Conservation (phyloP, 441 rosid species). For the Viola pubescens region DNA sequence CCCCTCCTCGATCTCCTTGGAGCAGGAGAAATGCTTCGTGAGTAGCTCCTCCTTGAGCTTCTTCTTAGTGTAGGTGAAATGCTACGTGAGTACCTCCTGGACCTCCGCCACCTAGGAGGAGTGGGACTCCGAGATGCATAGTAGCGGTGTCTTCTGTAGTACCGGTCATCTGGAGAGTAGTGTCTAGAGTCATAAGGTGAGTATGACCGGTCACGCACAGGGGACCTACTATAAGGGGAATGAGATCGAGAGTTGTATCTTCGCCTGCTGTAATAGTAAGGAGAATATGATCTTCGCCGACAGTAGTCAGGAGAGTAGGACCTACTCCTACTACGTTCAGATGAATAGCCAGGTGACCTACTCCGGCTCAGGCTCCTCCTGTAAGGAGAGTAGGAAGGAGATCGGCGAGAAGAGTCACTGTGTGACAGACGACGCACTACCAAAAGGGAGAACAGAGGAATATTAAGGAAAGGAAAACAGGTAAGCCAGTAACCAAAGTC, state of each 20-base stretch:
- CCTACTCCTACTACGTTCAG: conserved; percentile 30
- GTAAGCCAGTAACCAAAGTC: background rate
- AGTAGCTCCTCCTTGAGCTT: conserved; percentile 39
- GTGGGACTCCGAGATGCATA: conserved; percentile 21
- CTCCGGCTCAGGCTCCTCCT: conserved; percentile 31
- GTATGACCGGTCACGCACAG: conserved; percentile 39
- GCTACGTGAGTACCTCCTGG: conserved; percentile 11
- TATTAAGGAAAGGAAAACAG: background rate
- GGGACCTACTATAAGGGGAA: conserved; percentile 48
- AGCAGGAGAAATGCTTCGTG: conserved; percentile 25
- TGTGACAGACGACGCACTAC: conserved; percentile 38
- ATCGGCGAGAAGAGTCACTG: conserved; percentile 30
- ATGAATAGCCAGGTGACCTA: conserved; percentile 35
- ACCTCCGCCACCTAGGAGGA: conserved; percentile 20
- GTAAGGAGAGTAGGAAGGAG: conserved; percentile 43
- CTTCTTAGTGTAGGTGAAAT: conserved; percentile 16
- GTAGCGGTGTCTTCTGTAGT: conserved; percentile 16
- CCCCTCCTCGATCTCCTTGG: conserved; percentile 20
- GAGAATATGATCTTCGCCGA: conserved; percentile 33
- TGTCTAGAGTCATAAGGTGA: conserved; percentile 38
- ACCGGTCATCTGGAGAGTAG: conserved; percentile 28
- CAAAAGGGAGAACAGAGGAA: background rate
- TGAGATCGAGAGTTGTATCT: conserved; percentile 36
- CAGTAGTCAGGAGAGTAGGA: conserved; percentile 25
- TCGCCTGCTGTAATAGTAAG: conserved; percentile 25